These are phyloP conservation scores for Parathielavia appendiculata DNA, from an alignment of 495 filamentous ascomycete genomes.

Conservation along the genomic window DNA sequence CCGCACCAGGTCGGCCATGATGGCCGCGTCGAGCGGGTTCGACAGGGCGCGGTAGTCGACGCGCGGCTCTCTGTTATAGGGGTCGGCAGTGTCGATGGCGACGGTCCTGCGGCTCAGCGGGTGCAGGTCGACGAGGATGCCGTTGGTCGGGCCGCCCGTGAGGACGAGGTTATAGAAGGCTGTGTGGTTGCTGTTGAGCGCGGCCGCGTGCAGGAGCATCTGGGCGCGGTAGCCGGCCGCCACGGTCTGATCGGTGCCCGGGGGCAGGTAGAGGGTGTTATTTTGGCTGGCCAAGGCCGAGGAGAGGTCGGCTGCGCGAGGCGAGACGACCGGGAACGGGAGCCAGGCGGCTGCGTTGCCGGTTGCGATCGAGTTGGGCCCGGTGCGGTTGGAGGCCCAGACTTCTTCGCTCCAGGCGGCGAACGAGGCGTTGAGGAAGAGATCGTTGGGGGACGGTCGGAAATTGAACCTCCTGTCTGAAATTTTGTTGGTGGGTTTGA, in stretches of 20 bases:
- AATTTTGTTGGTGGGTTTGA: background rate
- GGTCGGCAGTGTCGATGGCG: constrained; percentile 39
- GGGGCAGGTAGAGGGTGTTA: constrained; percentile 35
- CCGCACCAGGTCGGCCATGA: constrained; percentile 41
- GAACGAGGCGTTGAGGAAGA: constrained; percentile 39
- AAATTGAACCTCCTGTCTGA: constrained; percentile 33
- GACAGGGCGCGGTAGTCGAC: constrained; percentile 47
- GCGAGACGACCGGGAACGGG: constrained; percentile 41
- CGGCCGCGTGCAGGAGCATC: constrained; percentile 38
- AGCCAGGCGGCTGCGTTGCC: constrained; percentile 45
- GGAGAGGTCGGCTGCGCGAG: constrained; percentile 33
- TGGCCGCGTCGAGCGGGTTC: constrained; percentile 45
- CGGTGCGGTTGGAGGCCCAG: constrained; percentile 38
- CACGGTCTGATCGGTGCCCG: constrained; percentile 35
- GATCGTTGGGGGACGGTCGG: constrained; percentile 32
- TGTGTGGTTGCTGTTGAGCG: constrained; percentile 35
- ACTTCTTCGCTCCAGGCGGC: constrained; percentile 31
- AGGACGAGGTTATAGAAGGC: constrained; percentile 43
- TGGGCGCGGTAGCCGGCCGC: constrained; percentile 45
- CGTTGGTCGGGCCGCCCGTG: constrained; percentile 30
- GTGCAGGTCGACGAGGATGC: constrained; percentile 40
- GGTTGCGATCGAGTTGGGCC: constrained; percentile 41
- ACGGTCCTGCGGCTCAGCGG: constrained; percentile 45
- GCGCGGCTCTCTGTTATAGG: constrained; percentile 33
- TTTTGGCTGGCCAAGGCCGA: constrained; percentile 33